Evolutionary conservation across 202 grass and related monocot species (phyloP).

Genomic region (Panicum virgatum): DNA sequence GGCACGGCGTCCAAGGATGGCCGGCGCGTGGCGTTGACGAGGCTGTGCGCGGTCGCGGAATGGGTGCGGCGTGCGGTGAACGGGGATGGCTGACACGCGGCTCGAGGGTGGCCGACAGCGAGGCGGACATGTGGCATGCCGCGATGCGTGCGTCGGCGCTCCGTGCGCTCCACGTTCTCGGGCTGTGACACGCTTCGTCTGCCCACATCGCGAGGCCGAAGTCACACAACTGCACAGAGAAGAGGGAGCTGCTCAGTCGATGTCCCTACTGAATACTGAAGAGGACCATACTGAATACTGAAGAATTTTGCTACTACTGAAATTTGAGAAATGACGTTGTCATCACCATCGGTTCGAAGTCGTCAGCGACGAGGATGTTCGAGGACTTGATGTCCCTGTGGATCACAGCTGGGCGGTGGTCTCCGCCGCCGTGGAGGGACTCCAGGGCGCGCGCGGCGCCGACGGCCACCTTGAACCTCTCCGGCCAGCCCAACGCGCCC

Average conservation of each 20-base stretch:
- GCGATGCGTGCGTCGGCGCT: no score
- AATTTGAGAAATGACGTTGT: neutral
- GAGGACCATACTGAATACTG: neutral
- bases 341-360: constrained; percentile 75
- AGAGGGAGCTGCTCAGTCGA: neutral
- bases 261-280: no score
- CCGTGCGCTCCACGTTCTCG: no score
- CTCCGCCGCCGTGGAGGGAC: constrained; percentile 54
- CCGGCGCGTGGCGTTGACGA: no score
- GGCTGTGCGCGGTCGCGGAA: no score
- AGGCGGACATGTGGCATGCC: no score
- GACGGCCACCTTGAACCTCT: constrained; percentile 68
- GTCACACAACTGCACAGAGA: constrained; percentile 59
- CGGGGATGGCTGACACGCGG: no score
- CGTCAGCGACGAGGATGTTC: constrained; percentile 69
- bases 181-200: no score
- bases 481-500: constrained; percentile 56
- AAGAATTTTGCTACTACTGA: neutral
- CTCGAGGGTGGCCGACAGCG: no score
- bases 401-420: constrained; percentile 46
- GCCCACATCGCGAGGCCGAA: constrained; percentile 86
- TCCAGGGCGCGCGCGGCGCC: constrained; percentile 58
- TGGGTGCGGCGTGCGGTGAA: no score
- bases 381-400: constrained; percentile 94
- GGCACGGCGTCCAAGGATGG: no score